These are phyloP conservation scores for Paraphaeosphaeria sporulosa DNA, from an alignment of 2,329 filamentous ascomycete species.

Conservation along the genomic window DNA sequence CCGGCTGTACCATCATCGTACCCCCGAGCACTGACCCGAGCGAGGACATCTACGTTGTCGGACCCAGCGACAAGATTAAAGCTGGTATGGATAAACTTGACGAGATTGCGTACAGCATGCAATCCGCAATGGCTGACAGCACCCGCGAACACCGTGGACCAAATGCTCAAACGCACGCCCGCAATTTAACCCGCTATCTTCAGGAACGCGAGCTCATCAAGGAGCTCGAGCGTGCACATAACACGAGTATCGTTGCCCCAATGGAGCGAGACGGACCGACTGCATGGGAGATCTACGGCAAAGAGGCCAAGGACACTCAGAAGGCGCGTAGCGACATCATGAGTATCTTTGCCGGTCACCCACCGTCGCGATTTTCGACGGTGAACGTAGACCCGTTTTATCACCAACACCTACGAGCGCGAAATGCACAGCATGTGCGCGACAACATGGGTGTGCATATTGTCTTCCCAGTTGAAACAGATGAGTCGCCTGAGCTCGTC, in stretches of 20 bases:
- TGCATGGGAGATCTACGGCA: conserved; percentile 87
- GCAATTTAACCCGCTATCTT: conserved; percentile 87
- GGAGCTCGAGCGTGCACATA: conserved; percentile 79
- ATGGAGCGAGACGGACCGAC: conserved; percentile 72
- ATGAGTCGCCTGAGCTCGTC: conserved; percentile 68
- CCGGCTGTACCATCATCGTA: conserved; percentile 87
- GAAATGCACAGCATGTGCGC: conserved; percentile 69
- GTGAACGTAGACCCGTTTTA: conserved; percentile 80
- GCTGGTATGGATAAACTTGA: conserved; percentile 82
- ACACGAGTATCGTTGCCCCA: conserved; percentile 87
- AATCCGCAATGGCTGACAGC: conserved; percentile 83
- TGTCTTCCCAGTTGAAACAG: conserved; percentile 71
- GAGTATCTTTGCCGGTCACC: conserved; percentile 75
- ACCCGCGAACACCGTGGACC: conserved; percentile 78
- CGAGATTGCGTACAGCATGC: conserved; percentile 87
- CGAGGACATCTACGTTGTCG: conserved; percentile 84
- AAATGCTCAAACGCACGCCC: conserved; percentile 79
- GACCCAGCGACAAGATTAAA: conserved; percentile 76
- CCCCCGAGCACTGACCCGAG: conserved; percentile 79
- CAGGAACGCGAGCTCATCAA: conserved; percentile 82
- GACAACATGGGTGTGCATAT: conserved; percentile 76
- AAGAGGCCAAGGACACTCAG: conserved; percentile 82
- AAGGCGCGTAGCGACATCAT: conserved; percentile 78
- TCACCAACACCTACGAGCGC: conserved; percentile 73
- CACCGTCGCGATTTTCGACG: conserved; percentile 73